A percentile compares a stretch with the other conserved stretches of the same genome.
phyloP scores from a whole-genome alignment of 1,139 yeast species.

The Pichia sp. region DNA sequence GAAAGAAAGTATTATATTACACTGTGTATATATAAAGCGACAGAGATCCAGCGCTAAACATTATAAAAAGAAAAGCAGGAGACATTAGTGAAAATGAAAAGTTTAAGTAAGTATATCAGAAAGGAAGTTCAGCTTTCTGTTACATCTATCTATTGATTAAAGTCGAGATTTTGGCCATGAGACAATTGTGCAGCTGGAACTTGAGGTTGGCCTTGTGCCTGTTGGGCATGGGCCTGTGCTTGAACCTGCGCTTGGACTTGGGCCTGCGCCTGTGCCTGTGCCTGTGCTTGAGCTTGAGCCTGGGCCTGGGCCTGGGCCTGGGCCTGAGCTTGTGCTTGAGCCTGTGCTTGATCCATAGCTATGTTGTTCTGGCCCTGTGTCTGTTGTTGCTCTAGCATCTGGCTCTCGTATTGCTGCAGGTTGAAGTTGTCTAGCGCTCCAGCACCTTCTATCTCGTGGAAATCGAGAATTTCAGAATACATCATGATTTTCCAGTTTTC shows the following conservation, averaged over 20 bases:
- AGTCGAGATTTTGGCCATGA: neutral
- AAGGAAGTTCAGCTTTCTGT: neutral
- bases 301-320: conserved; percentile 4
- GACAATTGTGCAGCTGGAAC: neutral
- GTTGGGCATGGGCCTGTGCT: conserved; percentile 9
- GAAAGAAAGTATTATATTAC: neutral
- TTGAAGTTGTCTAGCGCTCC: conserved; percentile 24
- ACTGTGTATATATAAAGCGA: neutral
- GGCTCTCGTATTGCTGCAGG: conserved; percentile 25
- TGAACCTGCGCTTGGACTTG: conserved; percentile 20
- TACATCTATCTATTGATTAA: neutral
- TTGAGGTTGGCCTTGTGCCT: no score
- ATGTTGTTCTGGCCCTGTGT: conserved; percentile 22
- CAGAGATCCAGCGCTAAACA: neutral
- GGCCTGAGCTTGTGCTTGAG: conserved; percentile 13
- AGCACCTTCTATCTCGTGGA: conserved; percentile 67
- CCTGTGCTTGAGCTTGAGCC: conserved; percentile 9
- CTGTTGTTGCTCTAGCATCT: conserved; percentile 28
- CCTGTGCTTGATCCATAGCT: conserved; percentile 16
- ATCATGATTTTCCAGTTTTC: conserved; percentile 99
- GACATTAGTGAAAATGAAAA: neutral
- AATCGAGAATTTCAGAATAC: conserved; percentile 94
- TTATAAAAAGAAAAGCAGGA: conserved; percentile 1
- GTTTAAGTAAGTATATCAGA: neutral
- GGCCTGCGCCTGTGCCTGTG: conserved; percentile 20